Conservation (phyloP, 2,329 filamentous ascomycete species). For the Trichoderma sp. region DNA sequence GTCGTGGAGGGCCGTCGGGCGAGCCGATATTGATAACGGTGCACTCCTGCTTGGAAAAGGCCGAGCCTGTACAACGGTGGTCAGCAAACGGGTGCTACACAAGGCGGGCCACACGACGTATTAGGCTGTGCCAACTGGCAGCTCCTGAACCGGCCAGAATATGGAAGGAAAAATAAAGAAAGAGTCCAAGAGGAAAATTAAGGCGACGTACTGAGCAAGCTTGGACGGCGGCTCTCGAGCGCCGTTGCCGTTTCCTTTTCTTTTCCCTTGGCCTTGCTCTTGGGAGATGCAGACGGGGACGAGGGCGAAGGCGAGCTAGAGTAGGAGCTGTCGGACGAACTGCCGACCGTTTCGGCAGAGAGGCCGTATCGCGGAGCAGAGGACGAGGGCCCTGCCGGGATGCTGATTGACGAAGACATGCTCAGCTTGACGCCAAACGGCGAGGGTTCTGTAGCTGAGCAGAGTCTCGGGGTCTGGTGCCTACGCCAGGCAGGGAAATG, state of each 20-base stretch:
- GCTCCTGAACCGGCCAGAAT: background rate
- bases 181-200: background rate
- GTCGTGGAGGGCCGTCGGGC: conserved; percentile 69
- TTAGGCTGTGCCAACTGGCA: conserved; percentile 14
- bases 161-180: too few relatives aligned
- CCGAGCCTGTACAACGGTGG: conserved; percentile 58
- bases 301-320: conserved; percentile 53
- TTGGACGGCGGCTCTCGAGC: conserved; percentile 60
- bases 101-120: conserved; percentile 16
- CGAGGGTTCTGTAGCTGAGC: conserved; percentile 14
- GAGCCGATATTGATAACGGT: conserved; percentile 80
- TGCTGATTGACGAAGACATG: conserved; percentile 72
- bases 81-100: conserved; percentile 36
- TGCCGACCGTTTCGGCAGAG: conserved; percentile 50
- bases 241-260: conserved; percentile 42
- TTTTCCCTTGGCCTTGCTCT: conserved; percentile 43
- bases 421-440: conserved; percentile 31
- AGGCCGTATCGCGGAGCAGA: conserved; percentile 42
- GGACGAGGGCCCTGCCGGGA: conserved; percentile 54
- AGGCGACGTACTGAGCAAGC: conserved; percentile 57
- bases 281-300: conserved; percentile 59
- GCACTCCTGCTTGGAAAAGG: conserved; percentile 72
- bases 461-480: background rate
- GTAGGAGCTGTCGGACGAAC: conserved; percentile 49
- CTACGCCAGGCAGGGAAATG: background rate